phyloP scores from a whole-genome alignment of 2,329 filamentous ascomycete species.

The Huntiella moniliformis region DNA sequence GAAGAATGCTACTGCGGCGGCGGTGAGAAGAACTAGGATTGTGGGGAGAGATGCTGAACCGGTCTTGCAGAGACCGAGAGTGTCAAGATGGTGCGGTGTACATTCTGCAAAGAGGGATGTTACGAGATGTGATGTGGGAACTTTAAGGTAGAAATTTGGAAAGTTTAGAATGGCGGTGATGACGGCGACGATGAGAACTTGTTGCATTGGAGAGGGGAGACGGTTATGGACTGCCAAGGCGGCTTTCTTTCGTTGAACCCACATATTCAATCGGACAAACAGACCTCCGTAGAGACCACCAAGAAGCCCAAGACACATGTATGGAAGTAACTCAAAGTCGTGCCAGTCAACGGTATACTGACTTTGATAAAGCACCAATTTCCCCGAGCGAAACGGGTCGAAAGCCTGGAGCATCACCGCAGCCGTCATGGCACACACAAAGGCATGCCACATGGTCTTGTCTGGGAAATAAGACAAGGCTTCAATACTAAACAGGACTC shows the following conservation, averaged over 20 bases:
- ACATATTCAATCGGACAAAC: constrained; percentile 90
- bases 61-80: constrained; percentile 66
- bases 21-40: constrained; percentile 65
- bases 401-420: constrained; percentile 82
- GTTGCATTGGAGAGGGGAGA: constrained; percentile 54
- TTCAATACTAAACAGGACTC: constrained; percentile 89
- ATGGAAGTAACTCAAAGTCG: constrained; percentile 81
- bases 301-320: constrained; percentile 65
- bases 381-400: constrained; percentile 86
- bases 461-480: constrained; percentile 95
- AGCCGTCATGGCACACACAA: constrained; percentile 97
- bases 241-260: constrained; percentile 47
- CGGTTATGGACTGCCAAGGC: constrained; percentile 42
- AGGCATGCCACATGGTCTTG: constrained; percentile 99
- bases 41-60: constrained; percentile 44
- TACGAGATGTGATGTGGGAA: constrained; percentile 78
- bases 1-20: constrained; percentile 66
- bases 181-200: constrained; percentile 63
- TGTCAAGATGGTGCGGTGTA: constrained; percentile 61
- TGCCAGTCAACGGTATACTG: constrained; percentile 87
- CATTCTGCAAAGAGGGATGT: constrained; percentile 88
- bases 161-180: constrained; percentile 83
- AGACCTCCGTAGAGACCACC: constrained; percentile 89
- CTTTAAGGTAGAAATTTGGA: constrained; percentile 89
- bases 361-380: constrained; percentile 90